Percentiles rank a stretch among this genome's conserved stretches.
phyloP scores from a whole-genome alignment of 169 alveolate species.

The Plasmodium berghei region DNA sequence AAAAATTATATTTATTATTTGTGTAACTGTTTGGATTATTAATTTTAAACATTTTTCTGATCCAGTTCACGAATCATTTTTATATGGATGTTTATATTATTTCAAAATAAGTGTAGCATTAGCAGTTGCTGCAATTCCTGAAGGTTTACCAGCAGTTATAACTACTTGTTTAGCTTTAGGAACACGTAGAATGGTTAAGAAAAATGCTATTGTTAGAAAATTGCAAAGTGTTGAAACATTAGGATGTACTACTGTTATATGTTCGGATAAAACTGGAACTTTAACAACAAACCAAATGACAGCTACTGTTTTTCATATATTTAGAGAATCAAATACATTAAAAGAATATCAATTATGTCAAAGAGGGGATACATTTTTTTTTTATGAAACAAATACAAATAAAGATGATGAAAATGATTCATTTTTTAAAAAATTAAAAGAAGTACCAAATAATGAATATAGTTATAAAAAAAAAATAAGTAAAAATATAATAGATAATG shows the following conservation, averaged over 20 bases:
- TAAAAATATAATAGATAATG: too few relatives aligned
- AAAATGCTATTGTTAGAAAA: constrained; percentile 96
- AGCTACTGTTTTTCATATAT: constrained; percentile 83
- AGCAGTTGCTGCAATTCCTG: constrained; percentile 99
- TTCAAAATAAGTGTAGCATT: constrained; percentile 98
- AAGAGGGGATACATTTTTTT: constrained; percentile 76
- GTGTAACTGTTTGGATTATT: constrained; percentile 97
- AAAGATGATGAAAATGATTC: constrained; percentile 13
- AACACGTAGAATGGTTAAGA: constrained; percentile 96
- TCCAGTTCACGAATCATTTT: constrained; percentile 95
- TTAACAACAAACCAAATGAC: constrained; percentile 98
- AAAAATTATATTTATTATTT: constrained; percentile 92
- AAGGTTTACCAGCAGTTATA: constrained; percentile 99
- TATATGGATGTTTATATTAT: constrained; percentile 97
- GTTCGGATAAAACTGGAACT: constrained; percentile 99
- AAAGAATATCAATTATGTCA: constrained; percentile 69
- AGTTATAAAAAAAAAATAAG: neutral
- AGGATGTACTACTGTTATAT: constrained; percentile 99
- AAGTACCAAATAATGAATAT: neutral
- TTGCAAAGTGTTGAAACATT: constrained; percentile 98
- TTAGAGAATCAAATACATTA: constrained; percentile 43
- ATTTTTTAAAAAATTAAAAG: constrained; percentile 35
- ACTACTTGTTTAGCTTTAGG: constrained; percentile 99
- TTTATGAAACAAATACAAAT: constrained; percentile 63
- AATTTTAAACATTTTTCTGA: constrained; percentile 96